Percentiles rank a stretch among this genome's conserved stretches.
Evolutionary conservation across 495 filamentous ascomycete species (phyloP).

Genomic region (Penicillium salamii): DNA sequence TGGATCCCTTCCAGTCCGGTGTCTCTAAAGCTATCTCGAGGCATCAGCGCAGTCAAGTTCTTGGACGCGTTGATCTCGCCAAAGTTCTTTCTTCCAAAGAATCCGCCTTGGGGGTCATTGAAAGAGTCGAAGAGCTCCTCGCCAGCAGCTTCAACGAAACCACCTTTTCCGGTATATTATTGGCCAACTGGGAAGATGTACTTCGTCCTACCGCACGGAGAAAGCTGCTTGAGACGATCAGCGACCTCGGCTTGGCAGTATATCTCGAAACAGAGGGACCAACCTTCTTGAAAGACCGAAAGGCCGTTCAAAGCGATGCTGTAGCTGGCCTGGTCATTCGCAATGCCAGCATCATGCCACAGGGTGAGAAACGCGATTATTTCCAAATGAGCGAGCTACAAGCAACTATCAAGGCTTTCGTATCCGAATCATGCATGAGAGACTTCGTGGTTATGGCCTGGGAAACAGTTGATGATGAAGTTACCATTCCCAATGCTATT

Average conservation of each 20-base stretch:
- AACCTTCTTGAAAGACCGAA: slow-evolving; percentile 42
- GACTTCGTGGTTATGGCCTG: slow-evolving; percentile 48
- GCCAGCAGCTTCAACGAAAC: slow-evolving; percentile 29
- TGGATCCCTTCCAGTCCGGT: slow-evolving; percentile 44
- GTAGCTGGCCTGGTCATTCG: slow-evolving; percentile 46
- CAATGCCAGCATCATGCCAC: slow-evolving; percentile 47
- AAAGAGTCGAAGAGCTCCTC: slow-evolving; percentile 33
- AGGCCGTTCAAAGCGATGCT: slow-evolving; percentile 31
- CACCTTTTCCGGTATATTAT: slow-evolving; percentile 44
- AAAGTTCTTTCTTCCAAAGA: slow-evolving; percentile 24
- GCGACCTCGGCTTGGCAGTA: slow-evolving; percentile 38
- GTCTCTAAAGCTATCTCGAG: slow-evolving; percentile 34
- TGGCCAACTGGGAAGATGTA: slow-evolving; percentile 48
- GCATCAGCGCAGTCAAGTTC: slow-evolving; percentile 21
- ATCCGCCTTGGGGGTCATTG: slow-evolving; percentile 22
- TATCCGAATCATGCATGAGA: slow-evolving; percentile 49
- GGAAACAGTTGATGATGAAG: slow-evolving; percentile 54
- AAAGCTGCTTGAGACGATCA: slow-evolving; percentile 34
- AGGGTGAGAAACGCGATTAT: slow-evolving; percentile 49
- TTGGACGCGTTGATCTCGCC: slow-evolving; percentile 44
- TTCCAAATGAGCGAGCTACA: slow-evolving; percentile 43
- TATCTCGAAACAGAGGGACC: slow-evolving; percentile 51
- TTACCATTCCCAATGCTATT: slow-evolving; percentile 46
- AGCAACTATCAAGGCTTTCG: slow-evolving; percentile 51
- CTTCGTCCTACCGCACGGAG: slow-evolving; percentile 32